phyloP scores from a whole-genome alignment of 2,329 filamentous ascomycete genomes.

The Ophiobolus disseminans region DNA sequence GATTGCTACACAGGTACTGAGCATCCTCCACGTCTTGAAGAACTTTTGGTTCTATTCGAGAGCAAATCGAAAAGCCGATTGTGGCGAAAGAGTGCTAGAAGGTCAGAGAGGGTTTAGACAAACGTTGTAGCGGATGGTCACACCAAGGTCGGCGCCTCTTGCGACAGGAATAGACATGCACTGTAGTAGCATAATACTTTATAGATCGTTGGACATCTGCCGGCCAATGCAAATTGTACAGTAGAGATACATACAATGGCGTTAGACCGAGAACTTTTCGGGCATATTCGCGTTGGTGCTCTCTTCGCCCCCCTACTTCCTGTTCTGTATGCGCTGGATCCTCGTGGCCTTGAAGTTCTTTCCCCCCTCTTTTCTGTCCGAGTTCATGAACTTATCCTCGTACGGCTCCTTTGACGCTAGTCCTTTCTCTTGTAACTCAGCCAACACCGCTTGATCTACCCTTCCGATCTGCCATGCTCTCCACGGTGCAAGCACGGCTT shows the following conservation, averaged over 20 bases:
- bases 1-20: constrained; percentile 25
- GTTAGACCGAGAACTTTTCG: too few relatives aligned
- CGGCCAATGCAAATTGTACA: too few relatives aligned
- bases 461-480: constrained; percentile 25
- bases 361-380: background rate
- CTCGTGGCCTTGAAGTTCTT: background rate
- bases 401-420: constrained; percentile 18
- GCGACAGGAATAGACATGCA: background rate
- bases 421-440: constrained; percentile 22
- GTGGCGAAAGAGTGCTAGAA: constrained; percentile 24
- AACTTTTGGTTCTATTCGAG: constrained; percentile 16
- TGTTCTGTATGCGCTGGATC: background rate
- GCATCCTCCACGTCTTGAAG: constrained; percentile 15
- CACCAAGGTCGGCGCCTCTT: background rate
- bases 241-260: too few relatives aligned
- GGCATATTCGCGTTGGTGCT: background rate
- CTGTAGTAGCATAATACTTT: background rate
- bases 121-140: constrained; percentile 11
- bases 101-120: constrained; percentile 29
- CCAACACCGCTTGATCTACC: constrained; percentile 14
- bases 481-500: constrained; percentile 2
- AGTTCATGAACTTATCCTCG: constrained; percentile 17
- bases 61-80: constrained; percentile 23
- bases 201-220: background rate
- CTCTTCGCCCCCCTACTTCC: background rate